These are phyloP conservation scores for Aspergillus alliaceus DNA, from an alignment of 2,329 filamentous ascomycete species.

Conservation along the genomic window DNA sequence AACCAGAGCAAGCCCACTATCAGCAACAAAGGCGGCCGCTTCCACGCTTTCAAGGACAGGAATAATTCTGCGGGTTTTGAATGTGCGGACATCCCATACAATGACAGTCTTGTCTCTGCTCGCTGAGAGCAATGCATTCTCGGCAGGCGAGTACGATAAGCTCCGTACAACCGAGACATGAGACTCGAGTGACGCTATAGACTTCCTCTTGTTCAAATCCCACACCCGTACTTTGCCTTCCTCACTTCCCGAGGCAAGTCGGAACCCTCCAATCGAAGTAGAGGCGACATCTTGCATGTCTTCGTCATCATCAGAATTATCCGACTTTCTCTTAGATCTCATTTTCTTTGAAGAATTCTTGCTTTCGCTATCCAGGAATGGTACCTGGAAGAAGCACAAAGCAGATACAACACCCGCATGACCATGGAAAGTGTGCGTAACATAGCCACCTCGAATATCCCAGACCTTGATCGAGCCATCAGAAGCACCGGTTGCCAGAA, in stretches of 20 bases:
- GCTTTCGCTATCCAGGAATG: conserved; percentile 44
- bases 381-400: conserved; percentile 83
- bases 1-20: conserved; percentile 73
- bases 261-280: conserved; percentile 60
- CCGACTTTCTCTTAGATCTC: conserved; percentile 40
- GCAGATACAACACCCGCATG: conserved; percentile 90
- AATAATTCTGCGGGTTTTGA: conserved; percentile 78
- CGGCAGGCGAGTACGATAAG: conserved; percentile 74
- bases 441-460: conserved; percentile 87
- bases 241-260: conserved; percentile 87
- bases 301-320: conserved; percentile 39
- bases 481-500: conserved; percentile 88
- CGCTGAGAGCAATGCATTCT: conserved; percentile 76
- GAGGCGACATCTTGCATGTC: conserved; percentile 45
- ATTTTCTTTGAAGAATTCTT: conserved; percentile 45
- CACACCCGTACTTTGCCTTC: conserved; percentile 90
- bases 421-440: conserved; percentile 92
- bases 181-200: conserved; percentile 76
- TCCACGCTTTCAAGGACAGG: conserved; percentile 86
- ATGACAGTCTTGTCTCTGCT: conserved; percentile 93
- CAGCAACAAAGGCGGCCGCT: conserved; percentile 73
- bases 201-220: conserved; percentile 82
- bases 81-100: conserved; percentile 83
- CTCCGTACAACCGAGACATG: conserved; percentile 94
- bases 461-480: conserved; percentile 95